These are phyloP conservation scores for Phaeosphaeriaceae sp. DNA, from an alignment of 2,329 filamentous ascomycete genomes.

Conservation along the genomic window DNA sequence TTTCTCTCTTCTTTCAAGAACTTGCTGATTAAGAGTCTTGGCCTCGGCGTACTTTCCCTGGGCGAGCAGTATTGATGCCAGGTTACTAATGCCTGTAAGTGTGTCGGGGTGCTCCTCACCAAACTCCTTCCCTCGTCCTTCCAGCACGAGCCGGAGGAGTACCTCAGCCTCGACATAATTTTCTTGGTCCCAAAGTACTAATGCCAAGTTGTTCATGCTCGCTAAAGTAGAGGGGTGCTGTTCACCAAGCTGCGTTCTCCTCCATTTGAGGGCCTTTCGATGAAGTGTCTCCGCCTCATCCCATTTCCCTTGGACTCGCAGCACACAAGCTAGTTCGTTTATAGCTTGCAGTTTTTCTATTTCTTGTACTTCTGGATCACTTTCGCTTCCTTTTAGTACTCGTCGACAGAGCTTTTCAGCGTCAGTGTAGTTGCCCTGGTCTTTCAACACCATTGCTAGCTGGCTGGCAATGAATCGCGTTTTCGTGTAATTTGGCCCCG, in stretches of 20 bases:
- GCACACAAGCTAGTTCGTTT: no score
- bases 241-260: not conserved
- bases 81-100: constrained; percentile 6
- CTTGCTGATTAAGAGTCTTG: not conserved
- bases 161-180: not conserved
- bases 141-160: not conserved
- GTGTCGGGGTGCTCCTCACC: constrained; percentile 4
- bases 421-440: not conserved
- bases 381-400: not conserved
- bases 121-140: not conserved
- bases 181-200: not conserved
- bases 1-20: not conserved
- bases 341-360: no score
- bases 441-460: no score
- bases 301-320: no score
- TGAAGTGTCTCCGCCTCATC: no score
- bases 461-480: no score
- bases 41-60: constrained; percentile 4
- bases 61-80: constrained; percentile 1
- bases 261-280: no score
- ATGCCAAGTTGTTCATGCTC: not conserved
- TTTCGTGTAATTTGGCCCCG: no score
- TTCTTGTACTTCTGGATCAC: no score
- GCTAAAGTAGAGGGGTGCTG: not conserved
- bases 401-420: not conserved